phyloP scores from a whole-genome alignment of 2,329 filamentous ascomycete genomes.

The Aspergillus transmontanensis region DNA sequence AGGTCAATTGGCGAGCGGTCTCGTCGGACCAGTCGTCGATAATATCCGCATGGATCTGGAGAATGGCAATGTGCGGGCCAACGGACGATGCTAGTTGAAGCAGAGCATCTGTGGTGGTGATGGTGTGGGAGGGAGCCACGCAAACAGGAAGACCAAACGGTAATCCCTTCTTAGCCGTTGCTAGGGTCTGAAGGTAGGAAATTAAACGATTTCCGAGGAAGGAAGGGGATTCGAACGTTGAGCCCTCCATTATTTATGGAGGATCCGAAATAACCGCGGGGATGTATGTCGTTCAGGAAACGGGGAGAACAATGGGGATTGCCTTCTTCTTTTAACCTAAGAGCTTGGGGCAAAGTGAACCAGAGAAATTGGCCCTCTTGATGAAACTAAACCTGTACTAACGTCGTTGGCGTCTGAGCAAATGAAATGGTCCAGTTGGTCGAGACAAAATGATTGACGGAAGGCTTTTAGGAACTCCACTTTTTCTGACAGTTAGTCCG shows the following conservation, averaged over 20 bases:
- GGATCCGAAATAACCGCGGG: background rate
- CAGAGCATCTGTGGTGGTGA: conserved; percentile 58
- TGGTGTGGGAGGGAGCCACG: conserved; percentile 58
- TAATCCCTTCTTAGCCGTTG: conserved; percentile 36
- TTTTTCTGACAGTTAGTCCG: conserved; percentile 20
- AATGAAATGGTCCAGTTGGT: conserved; percentile 14
- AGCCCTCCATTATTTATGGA: conserved; percentile 20
- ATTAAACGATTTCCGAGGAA: conserved; percentile 38
- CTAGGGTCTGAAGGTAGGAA: conserved; percentile 40
- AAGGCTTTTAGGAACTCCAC: conserved; percentile 22
- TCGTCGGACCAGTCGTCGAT: conserved; percentile 62
- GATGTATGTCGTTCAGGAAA: conserved; percentile 2
- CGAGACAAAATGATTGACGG: conserved; percentile 28
- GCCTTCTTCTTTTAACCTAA: conserved; percentile 3
- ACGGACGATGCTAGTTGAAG: conserved; percentile 59
- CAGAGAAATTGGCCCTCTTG: conserved; percentile 5
- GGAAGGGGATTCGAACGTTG: conserved; percentile 16
- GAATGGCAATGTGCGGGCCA: conserved; percentile 62
- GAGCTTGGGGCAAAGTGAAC: conserved; percentile 4
- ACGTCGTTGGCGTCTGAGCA: conserved; percentile 6
- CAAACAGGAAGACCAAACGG: conserved; percentile 43
- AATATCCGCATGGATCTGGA: conserved; percentile 65
- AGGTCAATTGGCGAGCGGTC: conserved; percentile 48
- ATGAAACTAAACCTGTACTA: conserved; percentile 9
- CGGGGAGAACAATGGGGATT: background rate